phyloP scores from a whole-genome alignment of 2,329 filamentous ascomycete species.

The Penicillium sclerotiorum region DNA sequence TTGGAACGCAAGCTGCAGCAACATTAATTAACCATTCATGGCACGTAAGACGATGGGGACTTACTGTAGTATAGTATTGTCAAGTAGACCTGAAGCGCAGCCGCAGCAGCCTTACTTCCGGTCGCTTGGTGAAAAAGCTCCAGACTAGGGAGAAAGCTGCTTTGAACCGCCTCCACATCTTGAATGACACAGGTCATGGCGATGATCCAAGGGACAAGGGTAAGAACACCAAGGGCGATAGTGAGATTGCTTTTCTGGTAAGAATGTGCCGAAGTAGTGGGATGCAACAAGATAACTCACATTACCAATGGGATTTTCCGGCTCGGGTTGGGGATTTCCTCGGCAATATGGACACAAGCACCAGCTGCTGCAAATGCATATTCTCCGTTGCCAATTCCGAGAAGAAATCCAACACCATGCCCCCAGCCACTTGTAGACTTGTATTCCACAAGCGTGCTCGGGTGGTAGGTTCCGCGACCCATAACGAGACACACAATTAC shows the following conservation, averaged over 20 bases:
- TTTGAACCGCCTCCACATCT: neutral
- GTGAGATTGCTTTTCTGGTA: conserved; percentile 28
- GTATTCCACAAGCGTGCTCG: neutral
- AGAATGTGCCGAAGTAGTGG: too few relatives aligned
- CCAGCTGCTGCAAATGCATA: conserved; percentile 20
- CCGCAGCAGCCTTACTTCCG: conserved; percentile 23
- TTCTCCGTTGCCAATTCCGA: conserved; percentile 16
- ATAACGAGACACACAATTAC: conserved; percentile 15
- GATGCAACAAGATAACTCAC: conserved; percentile 13
- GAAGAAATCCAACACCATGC: conserved; percentile 12
- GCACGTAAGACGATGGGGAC: too few relatives aligned
- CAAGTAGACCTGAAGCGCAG: conserved; percentile 16
- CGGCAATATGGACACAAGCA: conserved; percentile 18
- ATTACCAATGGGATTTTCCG: conserved; percentile 22
- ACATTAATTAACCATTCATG: too few relatives aligned
- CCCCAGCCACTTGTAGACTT: conserved; percentile 3
- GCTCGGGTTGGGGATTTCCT: conserved; percentile 18
- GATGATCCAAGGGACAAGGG: neutral
- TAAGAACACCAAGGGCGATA: neutral
- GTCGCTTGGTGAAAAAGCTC: conserved; percentile 28
- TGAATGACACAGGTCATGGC: neutral
- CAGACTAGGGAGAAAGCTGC: conserved; percentile 15
- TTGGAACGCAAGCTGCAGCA: neutral
- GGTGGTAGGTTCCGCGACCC: conserved; percentile 6
- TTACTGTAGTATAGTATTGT: conserved; percentile 30